phyloP scores from a whole-genome alignment of 2,329 filamentous ascomycete species.

The Lasiodiplodia sp. region DNA sequence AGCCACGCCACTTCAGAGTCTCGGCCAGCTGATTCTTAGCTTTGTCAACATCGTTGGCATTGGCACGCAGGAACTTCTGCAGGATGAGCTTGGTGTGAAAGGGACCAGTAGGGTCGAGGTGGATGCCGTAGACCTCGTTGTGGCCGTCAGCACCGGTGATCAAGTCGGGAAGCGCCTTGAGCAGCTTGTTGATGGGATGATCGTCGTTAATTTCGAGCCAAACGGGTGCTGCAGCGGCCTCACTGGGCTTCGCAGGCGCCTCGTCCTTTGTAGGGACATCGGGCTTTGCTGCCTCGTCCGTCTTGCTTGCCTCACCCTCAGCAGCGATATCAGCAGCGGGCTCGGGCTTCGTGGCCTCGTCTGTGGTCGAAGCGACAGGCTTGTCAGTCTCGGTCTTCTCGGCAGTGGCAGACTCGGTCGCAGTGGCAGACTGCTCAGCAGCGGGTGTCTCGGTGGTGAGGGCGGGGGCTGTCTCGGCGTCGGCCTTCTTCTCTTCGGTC shows the following conservation, averaged over 20 bases:
- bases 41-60: constrained; percentile 75
- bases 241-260: background rate
- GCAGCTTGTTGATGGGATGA: constrained; percentile 62
- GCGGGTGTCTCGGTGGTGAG: background rate
- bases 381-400: constrained; percentile 4
- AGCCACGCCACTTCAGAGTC: constrained; percentile 83
- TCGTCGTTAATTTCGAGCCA: constrained; percentile 49
- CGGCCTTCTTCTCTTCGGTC: constrained; percentile 17
- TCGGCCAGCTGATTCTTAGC: constrained; percentile 80
- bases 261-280: background rate
- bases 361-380: background rate
- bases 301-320: background rate
- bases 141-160: constrained; percentile 63
- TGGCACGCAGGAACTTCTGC: constrained; percentile 93
- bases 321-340: background rate
- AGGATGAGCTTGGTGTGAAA: constrained; percentile 83
- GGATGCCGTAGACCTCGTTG: constrained; percentile 85
- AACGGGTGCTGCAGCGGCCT: constrained; percentile 2
- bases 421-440: constrained; percentile 2
- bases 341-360: constrained; percentile 11
- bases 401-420: background rate
- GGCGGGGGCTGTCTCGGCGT: constrained; percentile 6
- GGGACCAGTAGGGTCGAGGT: constrained; percentile 61
- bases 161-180: constrained; percentile 65
- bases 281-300: background rate